phyloP scores from a whole-genome alignment of 345 rosid species.

The Clarkia xantiana region DNA sequence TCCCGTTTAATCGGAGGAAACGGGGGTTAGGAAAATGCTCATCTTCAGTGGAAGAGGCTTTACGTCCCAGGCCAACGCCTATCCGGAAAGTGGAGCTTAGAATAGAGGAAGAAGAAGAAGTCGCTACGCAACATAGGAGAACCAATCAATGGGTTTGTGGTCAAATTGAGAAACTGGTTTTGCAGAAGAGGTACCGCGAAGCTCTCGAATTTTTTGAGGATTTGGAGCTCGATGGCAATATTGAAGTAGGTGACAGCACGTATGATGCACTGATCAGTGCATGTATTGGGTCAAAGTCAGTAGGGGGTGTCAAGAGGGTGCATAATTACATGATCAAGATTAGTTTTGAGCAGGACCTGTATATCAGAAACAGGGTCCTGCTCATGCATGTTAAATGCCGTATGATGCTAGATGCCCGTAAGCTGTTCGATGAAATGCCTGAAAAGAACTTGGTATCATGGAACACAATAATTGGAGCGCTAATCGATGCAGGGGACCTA shows the following conservation, averaged over 20 bases:
- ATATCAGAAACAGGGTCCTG: slow-evolving; percentile 56
- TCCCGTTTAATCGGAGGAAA: slow-evolving; percentile 21
- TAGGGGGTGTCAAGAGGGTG: slow-evolving; percentile 58
- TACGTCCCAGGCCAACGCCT: slow-evolving; percentile 44
- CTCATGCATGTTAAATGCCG: slow-evolving; percentile 62
- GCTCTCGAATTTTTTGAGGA: slow-evolving; percentile 82
- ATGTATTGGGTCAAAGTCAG: slow-evolving; percentile 59
- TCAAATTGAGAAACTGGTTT: slow-evolving; percentile 62
- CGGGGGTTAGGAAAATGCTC: slow-evolving; percentile 31
- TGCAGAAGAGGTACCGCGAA: slow-evolving; percentile 36
- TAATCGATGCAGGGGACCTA: slow-evolving; percentile 46
- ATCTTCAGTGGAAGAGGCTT: slow-evolving; percentile 30
- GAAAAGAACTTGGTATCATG: slow-evolving; percentile 53
- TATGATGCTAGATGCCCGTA: slow-evolving; percentile 60
- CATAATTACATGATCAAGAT: slow-evolving; percentile 31
- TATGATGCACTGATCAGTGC: slow-evolving; percentile 67
- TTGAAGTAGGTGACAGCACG: slow-evolving; percentile 34
- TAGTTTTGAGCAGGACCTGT: slow-evolving; percentile 44
- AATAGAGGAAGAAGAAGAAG: slow-evolving; percentile 12
- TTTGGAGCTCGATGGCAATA: slow-evolving; percentile 41
- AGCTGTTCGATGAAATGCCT: slow-evolving; percentile 61
- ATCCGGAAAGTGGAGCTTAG: slow-evolving; percentile 17
- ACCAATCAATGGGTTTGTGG: slow-evolving; percentile 40
- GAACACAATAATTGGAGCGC: slow-evolving; percentile 44
- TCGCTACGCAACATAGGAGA: slow-evolving; percentile 22